Conservation (phyloP, 1,139 yeast species). For the Debaryomycetaceae sp. region DNA sequence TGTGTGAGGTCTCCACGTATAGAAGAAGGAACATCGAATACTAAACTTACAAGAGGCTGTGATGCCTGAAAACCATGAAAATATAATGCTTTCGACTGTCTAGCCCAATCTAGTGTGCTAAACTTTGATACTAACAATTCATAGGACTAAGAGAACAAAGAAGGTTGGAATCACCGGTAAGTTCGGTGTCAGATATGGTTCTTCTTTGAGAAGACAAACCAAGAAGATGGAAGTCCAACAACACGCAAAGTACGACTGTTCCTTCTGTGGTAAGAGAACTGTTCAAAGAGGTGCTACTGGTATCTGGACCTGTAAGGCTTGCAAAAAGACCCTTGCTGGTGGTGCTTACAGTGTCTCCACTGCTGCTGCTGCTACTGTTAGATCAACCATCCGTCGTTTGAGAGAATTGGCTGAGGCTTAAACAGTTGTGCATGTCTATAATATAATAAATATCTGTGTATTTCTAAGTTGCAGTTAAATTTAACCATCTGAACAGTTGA, state of each 20-base stretch:
- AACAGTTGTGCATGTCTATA: slow-evolving; percentile 15
- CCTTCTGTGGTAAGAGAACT: slow-evolving; percentile 99
- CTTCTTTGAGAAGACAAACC: slow-evolving; percentile 99
- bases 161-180: slow-evolving; percentile 99
- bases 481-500: not conserved
- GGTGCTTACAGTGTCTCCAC: slow-evolving; percentile 99
- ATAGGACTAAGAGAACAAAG: slow-evolving; percentile 99
- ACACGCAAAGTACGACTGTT: slow-evolving; percentile 98
- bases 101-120: not conserved
- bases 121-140: slow-evolving; percentile 35
- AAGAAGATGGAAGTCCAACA: slow-evolving; percentile 99
- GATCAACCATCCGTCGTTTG: slow-evolving; percentile 99
- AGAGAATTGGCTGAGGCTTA: slow-evolving; percentile 99
- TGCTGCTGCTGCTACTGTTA: slow-evolving; percentile 99
- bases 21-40: too few species aligned
- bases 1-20: too few species aligned
- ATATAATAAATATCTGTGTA: slow-evolving; percentile 7
- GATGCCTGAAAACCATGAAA: too few species aligned
- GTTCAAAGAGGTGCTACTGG: slow-evolving; percentile 98
- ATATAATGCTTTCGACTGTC: not conserved
- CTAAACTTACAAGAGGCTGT: too few species aligned
- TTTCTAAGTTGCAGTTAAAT: slow-evolving; percentile 4
- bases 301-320: slow-evolving; percentile 96
- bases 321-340: slow-evolving; percentile 97
- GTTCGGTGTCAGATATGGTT: slow-evolving; percentile 99